A percentile compares a stretch with the other conserved stretches of the same genome.
phyloP scores from a whole-genome alignment of 106 monocot species.

The Chionographis japonica region DNA sequence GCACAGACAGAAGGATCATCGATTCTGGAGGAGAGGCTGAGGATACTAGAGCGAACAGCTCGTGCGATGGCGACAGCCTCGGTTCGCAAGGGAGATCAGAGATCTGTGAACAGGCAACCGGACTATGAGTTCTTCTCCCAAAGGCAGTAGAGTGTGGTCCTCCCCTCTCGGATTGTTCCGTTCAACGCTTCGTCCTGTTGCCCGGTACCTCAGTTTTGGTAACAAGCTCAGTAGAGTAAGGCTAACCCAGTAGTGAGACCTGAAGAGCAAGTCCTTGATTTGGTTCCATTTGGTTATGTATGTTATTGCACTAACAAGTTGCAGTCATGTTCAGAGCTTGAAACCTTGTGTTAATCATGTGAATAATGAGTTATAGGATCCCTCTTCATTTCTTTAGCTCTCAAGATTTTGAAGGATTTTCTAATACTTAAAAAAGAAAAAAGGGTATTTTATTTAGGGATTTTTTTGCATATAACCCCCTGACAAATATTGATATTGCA shows the following conservation, averaged over 20 bases:
- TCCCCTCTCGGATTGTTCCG: not conserved
- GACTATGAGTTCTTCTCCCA: constrained; percentile 73
- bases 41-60: constrained; percentile 40
- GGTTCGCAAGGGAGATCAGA: constrained; percentile 24
- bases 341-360: too few species aligned
- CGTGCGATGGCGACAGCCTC: constrained; percentile 52
- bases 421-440: too few species aligned
- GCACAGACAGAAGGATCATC: constrained; percentile 9
- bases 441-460: too few species aligned
- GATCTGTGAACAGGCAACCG: constrained; percentile 44
- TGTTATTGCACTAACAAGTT: not conserved
- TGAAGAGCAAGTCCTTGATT: not conserved
- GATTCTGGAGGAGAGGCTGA: constrained; percentile 38
- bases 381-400: too few species aligned
- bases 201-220: not conserved
- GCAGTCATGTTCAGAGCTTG: too few species aligned
- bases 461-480: too few species aligned
- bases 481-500: too few species aligned
- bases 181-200: too few species aligned
- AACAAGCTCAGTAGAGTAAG: not conserved
- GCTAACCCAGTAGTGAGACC: too few species aligned
- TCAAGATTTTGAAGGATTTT: too few species aligned
- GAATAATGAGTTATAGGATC: too few species aligned
- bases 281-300: not conserved
- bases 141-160: not conserved